Evolutionary conservation across 192 early-diverging fungal genomes (phyloP).

Genomic region (Lobosporangium transversale): DNA sequence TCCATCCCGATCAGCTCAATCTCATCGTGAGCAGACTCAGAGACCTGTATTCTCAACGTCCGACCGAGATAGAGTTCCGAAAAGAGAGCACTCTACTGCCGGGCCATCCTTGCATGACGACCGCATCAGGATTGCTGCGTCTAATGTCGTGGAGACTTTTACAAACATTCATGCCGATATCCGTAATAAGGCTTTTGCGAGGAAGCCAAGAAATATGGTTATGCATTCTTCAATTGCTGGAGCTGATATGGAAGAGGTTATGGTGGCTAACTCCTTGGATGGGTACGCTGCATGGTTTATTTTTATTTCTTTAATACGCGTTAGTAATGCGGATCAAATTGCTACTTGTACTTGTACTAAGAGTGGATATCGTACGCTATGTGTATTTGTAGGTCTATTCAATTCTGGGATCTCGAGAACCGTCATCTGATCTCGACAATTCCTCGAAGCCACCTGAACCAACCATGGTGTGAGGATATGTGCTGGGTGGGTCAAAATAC

Average conservation of each 20-base stretch:
- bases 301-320: background rate
- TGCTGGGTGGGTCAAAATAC: constrained; percentile 44
- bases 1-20: background rate
- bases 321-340: constrained; percentile 9
- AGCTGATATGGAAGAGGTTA: constrained; percentile 28
- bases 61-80: background rate
- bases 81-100: background rate
- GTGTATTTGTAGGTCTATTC: constrained; percentile 18
- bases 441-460: constrained; percentile 13
- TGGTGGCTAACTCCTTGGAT: constrained; percentile 47
- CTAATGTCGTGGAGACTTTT: constrained; percentile 28
- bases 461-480: constrained; percentile 48
- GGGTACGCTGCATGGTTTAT: constrained; percentile 2
- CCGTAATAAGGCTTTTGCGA: constrained; percentile 16
- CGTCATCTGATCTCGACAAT: constrained; percentile 17
- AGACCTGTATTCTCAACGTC: background rate
- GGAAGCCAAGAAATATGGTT: constrained; percentile 37
- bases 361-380: background rate
- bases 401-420: constrained; percentile 39
- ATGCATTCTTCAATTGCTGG: constrained; percentile 25
- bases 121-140: constrained; percentile 6
- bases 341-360: background rate
- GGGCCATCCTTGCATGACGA: background rate
- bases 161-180: constrained; percentile 30
- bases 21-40: background rate